Base-by-base conservation (phyloP, 768 basidiomycete species). In the Lentinula raphanica region DNA sequence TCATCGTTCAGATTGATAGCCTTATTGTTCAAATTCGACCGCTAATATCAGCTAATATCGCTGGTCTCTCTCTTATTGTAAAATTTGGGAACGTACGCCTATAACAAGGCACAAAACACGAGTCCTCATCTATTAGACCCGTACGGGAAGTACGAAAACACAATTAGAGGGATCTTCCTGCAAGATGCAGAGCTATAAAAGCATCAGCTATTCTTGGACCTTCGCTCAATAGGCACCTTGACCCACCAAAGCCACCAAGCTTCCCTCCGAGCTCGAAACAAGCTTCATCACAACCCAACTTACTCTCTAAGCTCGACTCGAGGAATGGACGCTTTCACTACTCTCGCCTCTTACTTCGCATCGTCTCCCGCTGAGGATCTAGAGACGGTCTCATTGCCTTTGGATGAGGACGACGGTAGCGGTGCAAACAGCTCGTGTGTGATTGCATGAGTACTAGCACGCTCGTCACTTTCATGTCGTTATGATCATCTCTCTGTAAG, bases 251-350 rank as follows among this genome's bases (percentile, higher is more conserved):
- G 5, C n/a, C 32, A 11, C 35, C 50, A 38, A 0, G 5, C n/a
- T 21, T 13, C 35, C 50, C 38, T 51, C 50, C 23, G 32, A 51
- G 35, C 17, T 38, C 13, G 3, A 35, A 35, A 35, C 32, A 35
- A 35, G 32, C 32, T 35, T 35, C 32, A 28, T 28, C 25, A 11
- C 3, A 3, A 3, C 49, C 9, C 49, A 23, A 39, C 38, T 39
- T n/a, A 8, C 1, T 39, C 28, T n/a, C 40, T 15, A 21, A 23
- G 12, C 25, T n/a, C 39, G 35, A 38, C 36, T 39, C 35, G 36
- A 53, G 51, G 40, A 23, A 53, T 53, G 51, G 51, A 53, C 51
- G 51, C 51, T 28, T 53, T 53, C 51, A 25, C 51, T 27, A 39
- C 51, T 23, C 21, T 53, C 5, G 23, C 51, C 2, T 53, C 51